Conservation (phyloP, 2,329 filamentous ascomycete species). For the Parastagonospora avenae region DNA sequence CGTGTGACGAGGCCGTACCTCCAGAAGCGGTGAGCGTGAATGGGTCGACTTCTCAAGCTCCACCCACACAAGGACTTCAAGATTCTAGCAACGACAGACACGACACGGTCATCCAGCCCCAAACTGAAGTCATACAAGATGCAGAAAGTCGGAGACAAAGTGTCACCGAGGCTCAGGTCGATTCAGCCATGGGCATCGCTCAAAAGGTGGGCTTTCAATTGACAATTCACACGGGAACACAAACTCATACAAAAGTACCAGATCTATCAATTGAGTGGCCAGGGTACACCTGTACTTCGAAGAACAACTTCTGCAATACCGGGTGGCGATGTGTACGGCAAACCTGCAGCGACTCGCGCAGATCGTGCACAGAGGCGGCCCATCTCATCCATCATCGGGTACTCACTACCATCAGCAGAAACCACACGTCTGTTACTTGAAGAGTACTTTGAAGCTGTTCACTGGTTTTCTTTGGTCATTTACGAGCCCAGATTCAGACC, state of each 20-base stretch:
- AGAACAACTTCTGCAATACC: conserved; percentile 45
- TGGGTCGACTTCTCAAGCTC: not conserved
- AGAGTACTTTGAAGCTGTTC: conserved; percentile 50
- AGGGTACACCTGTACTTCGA: not conserved
- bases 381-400: conserved; percentile 16
- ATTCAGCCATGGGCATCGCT: conserved; percentile 1
- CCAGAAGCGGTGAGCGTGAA: not conserved
- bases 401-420: conserved; percentile 34
- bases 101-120: not conserved
- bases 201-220: not conserved
- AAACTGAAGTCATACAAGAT: not conserved
- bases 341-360: conserved; percentile 3
- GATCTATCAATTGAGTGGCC: conserved; percentile 1
- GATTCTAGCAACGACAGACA: not conserved
- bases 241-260: not conserved
- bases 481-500: conserved; percentile 50
- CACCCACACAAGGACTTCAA: not conserved
- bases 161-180: not conserved
- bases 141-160: not conserved
- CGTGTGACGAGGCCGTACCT: not conserved
- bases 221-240: not conserved
- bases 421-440: conserved; percentile 44
- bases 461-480: conserved; percentile 54
- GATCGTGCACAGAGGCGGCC: conserved; percentile 22
- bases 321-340: conserved; percentile 23